Evolutionary conservation across 2,329 filamentous ascomycete genomes (phyloP), one percentile per base, ranked within the genome.

Genomic region (Lachnellula hyalina): DNA sequence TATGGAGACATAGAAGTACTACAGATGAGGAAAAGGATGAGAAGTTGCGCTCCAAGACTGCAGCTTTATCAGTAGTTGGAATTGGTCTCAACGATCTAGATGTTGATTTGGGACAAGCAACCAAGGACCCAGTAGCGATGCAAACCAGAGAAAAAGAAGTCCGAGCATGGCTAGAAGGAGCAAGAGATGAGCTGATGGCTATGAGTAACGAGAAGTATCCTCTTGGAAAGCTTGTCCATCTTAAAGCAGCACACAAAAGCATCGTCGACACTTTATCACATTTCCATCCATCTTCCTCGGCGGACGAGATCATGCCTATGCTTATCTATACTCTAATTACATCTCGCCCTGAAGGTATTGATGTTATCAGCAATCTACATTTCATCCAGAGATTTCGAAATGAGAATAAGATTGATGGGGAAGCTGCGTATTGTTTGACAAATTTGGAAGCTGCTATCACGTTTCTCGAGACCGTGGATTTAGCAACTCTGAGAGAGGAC

Each of bases 271-370:
- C 91, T 1, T 71, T 86, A 48, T 79, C 82, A 4, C 78, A 83
- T 63, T 85, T 86, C 56, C 83, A 85, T 58, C 83, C 82, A 17
- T 85, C 92, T 0, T 96, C 94, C 0, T 97, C 94, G 1, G 94
- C 94, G 2, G 94, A 99, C 68, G 94, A 97, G 72, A 95, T 99
- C 52, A 85, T 99, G 70, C 94, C 94, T 0, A 96, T 96, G 71
- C 80, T 99, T 59, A 99, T 99, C 58, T 99, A 96, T 74, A 90
- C 91, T 0, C 81, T 99, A 57, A 95, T 99, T 68, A 96, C 91
- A 2, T 86, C 92, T 45, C 87, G 90, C 0, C 88, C 92, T 0
- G 89, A 94, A 70, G 83, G 86, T 35, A 85, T 97, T 47, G 89
- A 92, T 70, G 87, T 92, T 53, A 90, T 96, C 67, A 97, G 93